Conservation (phyloP, 2,329 filamentous ascomycete species). For the Fusarium sp. region DNA sequence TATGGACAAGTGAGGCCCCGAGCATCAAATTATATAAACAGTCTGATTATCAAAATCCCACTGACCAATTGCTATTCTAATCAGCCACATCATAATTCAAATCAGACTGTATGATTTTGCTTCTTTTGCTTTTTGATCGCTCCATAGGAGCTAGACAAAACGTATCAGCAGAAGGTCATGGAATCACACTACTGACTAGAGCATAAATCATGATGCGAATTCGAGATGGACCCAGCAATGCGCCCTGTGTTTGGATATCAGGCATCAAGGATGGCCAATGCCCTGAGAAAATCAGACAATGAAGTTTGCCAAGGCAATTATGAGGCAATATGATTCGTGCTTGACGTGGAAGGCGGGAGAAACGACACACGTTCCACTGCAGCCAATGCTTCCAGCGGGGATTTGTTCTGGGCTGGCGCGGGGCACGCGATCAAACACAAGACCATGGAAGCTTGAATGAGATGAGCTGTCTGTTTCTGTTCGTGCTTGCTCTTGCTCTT, state of each 20-base stretch:
- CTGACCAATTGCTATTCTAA: not conserved
- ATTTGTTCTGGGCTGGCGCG: constrained; percentile 4
- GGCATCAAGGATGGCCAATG: not conserved
- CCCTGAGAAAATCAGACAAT: not conserved
- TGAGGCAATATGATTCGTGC: constrained; percentile 12
- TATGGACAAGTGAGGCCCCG: not conserved
- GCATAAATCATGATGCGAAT: constrained; percentile 17
- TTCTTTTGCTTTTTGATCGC: not conserved
- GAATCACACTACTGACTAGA: constrained; percentile 4
- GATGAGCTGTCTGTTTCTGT: constrained; percentile 16
- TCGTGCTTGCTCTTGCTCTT: not conserved
- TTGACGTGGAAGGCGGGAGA: constrained; percentile 35
- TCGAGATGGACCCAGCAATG: not conserved
- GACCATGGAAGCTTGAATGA: constrained; percentile 5
- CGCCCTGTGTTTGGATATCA: constrained; percentile 8
- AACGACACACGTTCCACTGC: constrained; percentile 28
- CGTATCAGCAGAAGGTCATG: not conserved
- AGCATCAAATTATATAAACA: constrained; percentile 1
- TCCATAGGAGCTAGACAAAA: not conserved
- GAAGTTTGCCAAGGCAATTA: constrained; percentile 23
- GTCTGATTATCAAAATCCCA: not conserved
- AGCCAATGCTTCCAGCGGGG: constrained; percentile 17
- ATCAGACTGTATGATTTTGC: not conserved
- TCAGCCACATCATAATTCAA: not conserved
- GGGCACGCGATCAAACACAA: constrained; percentile 37